phyloP scores from a whole-genome alignment of 1,284 basidiomycete genomes.

The Rhodotorula sp. region DNA sequence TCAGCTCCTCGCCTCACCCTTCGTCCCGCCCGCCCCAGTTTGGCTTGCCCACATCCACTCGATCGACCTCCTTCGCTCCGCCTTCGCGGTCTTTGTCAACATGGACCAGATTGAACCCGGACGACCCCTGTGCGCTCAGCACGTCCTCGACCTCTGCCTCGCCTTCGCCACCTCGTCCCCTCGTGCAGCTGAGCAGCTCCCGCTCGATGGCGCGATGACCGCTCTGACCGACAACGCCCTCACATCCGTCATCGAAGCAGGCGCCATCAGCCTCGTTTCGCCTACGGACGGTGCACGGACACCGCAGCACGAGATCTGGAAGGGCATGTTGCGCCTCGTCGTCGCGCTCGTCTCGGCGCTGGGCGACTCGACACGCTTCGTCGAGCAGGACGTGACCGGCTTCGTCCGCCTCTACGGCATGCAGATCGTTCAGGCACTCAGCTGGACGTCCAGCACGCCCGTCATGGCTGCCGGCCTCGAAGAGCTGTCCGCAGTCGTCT shows the following conservation, averaged over 20 bases:
- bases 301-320: slow-evolving; percentile 75
- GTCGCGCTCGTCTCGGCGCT: slow-evolving; percentile 64
- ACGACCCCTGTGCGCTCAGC: slow-evolving; percentile 62
- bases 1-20: slow-evolving; percentile 61
- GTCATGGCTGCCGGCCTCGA: slow-evolving; percentile 70
- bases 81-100: slow-evolving; percentile 60
- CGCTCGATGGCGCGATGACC: slow-evolving; percentile 73
- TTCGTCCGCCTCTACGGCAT: slow-evolving; percentile 79
- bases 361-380: slow-evolving; percentile 67
- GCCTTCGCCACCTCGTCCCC: slow-evolving; percentile 69
- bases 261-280: slow-evolving; percentile 65
- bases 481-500: slow-evolving; percentile 73
- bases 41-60: slow-evolving; percentile 82
- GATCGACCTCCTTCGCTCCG: slow-evolving; percentile 71
- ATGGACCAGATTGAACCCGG: slow-evolving; percentile 37
- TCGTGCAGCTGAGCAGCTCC: slow-evolving; percentile 76
- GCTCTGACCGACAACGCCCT: slow-evolving; percentile 81
- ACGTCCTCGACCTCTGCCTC: slow-evolving; percentile 80
- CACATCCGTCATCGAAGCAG: slow-evolving; percentile 68
- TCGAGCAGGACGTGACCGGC: slow-evolving; percentile 78
- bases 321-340: slow-evolving; percentile 76
- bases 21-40: slow-evolving; percentile 64
- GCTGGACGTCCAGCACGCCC: slow-evolving; percentile 73
- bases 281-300: slow-evolving; percentile 70
- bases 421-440: slow-evolving; percentile 71